Conservation (phyloP, 495 filamentous ascomycete genomes). For the Poronia punctata region DNA sequence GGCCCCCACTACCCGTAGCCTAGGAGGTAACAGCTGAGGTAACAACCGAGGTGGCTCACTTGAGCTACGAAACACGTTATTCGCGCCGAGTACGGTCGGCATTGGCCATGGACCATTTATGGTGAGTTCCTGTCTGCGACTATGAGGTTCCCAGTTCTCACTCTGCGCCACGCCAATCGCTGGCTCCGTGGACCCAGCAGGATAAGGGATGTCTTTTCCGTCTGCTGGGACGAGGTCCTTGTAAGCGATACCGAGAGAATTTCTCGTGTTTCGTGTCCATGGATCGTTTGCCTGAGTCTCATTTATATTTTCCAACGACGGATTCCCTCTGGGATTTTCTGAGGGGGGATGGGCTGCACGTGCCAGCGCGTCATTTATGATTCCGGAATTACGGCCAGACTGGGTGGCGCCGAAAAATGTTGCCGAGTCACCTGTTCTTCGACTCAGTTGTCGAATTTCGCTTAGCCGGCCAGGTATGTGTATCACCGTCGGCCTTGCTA, state of each 20-base stretch:
- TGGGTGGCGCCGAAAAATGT: conserved; percentile 17
- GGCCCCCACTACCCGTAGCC: conserved; percentile 7
- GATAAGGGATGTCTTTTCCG: not conserved
- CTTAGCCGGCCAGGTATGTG: conserved; percentile 25
- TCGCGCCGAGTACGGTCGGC: conserved; percentile 12
- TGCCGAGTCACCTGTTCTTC: conserved; percentile 13
- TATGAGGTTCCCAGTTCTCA: conserved; percentile 18
- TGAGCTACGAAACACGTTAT: conserved; percentile 7
- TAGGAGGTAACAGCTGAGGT: not conserved
- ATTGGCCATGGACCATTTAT: conserved; percentile 16
- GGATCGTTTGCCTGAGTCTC: conserved; percentile 6
- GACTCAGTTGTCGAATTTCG: conserved; percentile 19
- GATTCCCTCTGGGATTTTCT: conserved; percentile 4
- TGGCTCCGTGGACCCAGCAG: conserved; percentile 1
- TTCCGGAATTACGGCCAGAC: conserved; percentile 17
- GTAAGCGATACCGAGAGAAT: conserved; percentile 30
- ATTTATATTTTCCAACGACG: conserved; percentile 3
- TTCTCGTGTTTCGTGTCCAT: conserved; percentile 17
- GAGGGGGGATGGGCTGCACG: not conserved
- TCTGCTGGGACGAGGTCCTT: conserved; percentile 19
- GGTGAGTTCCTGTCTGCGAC: conserved; percentile 10
- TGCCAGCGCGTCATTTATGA: conserved; percentile 2
- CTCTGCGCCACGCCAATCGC: not conserved
- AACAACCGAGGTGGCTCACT: conserved; percentile 14
- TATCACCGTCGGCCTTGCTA: conserved; percentile 24